Evolutionary conservation across 495 filamentous ascomycete genomes (phyloP).

Genomic region (Tetracladium setigerum): DNA sequence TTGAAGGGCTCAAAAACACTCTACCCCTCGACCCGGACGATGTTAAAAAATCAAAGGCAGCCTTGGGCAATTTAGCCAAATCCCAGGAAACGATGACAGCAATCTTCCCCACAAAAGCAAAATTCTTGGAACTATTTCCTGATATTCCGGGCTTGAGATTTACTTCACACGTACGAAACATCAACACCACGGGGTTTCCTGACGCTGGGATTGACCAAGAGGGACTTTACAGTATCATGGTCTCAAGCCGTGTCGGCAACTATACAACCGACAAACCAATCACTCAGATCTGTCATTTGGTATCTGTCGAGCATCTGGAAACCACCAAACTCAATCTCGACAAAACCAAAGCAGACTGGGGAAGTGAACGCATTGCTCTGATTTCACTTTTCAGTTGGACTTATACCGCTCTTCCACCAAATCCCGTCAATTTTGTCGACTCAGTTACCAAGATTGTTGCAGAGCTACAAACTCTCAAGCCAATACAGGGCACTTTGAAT

Average conservation of each 20-base stretch:
- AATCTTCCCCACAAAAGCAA: no score
- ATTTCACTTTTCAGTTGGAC: constrained; percentile 37
- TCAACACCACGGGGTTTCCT: constrained; percentile 3
- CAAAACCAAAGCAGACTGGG: no score
- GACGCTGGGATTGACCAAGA: constrained; percentile 3
- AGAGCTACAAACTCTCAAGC: neutral
- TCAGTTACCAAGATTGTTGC: constrained; percentile 13
- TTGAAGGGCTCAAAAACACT: neutral
- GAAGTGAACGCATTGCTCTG: constrained; percentile 24
- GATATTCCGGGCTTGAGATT: no score
- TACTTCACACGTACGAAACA: neutral
- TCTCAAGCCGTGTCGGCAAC: neutral
- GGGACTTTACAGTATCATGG: neutral
- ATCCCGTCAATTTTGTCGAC: constrained; percentile 25
- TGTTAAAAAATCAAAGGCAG: no score
- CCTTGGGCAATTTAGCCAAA: no score
- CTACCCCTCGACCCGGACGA: no score
- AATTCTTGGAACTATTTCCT: no score
- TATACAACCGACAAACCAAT: neutral
- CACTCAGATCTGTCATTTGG: neutral
- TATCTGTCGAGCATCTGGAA: constrained; percentile 1
- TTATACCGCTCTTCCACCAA: constrained; percentile 32
- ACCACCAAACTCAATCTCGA: neutral
- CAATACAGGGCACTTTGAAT: neutral
- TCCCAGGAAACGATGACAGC: no score